Evolutionary conservation across 768 basidiomycete species (phyloP).

Genomic region (Neoboletus subvelutipes): DNA sequence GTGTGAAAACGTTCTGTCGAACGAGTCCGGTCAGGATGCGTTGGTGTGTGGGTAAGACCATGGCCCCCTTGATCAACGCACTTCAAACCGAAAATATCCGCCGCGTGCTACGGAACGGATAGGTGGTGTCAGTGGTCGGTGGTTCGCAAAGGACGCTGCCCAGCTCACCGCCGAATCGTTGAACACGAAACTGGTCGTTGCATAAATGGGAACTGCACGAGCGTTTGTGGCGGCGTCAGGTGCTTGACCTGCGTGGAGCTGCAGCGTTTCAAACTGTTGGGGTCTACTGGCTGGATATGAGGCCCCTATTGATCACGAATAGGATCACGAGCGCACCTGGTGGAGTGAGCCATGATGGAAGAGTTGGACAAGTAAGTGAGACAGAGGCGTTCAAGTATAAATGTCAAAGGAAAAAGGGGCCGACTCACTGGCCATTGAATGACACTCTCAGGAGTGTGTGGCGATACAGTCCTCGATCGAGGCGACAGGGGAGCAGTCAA

Average conservation of each 20-base stretch:
- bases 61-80: not conserved
- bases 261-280: conserved; percentile 71
- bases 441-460: not conserved
- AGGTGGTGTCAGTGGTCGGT: not conserved
- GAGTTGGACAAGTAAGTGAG: not conserved
- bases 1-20: conserved; percentile 4
- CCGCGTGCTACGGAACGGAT: conserved; percentile 8
- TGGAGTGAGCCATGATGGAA: conserved; percentile 1
- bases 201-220: conserved; percentile 77
- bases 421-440: not conserved
- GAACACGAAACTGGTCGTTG: conserved; percentile 70
- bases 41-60: too few relatives aligned
- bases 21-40: not conserved
- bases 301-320: not conserved
- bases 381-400: not conserved
- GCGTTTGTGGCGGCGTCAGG: conserved; percentile 67
- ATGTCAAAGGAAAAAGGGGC: not conserved
- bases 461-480: not conserved
- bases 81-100: conserved; percentile 16
- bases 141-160: too few relatives aligned
- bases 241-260: conserved; percentile 71
- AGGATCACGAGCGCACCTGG: conserved; percentile 2
- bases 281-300: not conserved
- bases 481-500: not conserved
- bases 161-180: conserved; percentile 53